phyloP scores from a whole-genome alignment of 495 filamentous ascomycete species.

The Mytilinidion resinicola region DNA sequence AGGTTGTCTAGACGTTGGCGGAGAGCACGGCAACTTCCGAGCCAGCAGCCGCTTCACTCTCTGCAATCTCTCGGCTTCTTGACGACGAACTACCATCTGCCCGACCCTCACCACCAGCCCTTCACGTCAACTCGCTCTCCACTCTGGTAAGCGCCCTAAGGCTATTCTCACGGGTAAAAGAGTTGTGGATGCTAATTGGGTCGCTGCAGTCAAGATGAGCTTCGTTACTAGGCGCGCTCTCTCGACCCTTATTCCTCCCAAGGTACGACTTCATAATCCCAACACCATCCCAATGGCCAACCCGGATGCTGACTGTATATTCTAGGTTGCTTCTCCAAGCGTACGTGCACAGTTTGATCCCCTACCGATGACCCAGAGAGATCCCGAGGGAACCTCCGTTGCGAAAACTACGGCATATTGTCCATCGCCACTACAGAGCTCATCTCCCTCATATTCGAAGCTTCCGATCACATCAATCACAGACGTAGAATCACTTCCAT shows the following conservation, averaged over 20 bases:
- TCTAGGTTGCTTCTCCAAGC: slow-evolving; percentile 80
- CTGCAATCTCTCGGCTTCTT: too few species aligned
- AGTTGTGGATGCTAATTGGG: slow-evolving; percentile 20
- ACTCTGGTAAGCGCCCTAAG: too few species aligned
- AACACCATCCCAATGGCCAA: background rate
- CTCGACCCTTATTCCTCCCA: slow-evolving; percentile 96
- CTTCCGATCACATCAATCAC: background rate
- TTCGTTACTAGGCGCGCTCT: slow-evolving; percentile 80
- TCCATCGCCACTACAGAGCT: too few species aligned
- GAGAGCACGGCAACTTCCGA: background rate
- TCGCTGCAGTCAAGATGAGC: slow-evolving; percentile 66
- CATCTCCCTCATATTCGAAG: too few species aligned
- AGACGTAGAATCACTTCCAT: background rate
- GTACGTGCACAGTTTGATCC: slow-evolving; percentile 52
- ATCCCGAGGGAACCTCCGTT: background rate
- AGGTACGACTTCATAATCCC: slow-evolving; percentile 53
- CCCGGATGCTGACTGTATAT: slow-evolving; percentile 24
- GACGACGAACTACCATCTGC: too few species aligned
- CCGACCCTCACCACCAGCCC: slow-evolving; percentile 1
- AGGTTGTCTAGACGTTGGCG: slow-evolving; percentile 1
- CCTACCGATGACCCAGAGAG: slow-evolving; percentile 22
- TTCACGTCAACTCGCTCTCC: slow-evolving; percentile 12
- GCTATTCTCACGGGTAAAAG: background rate
- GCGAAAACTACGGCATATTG: too few species aligned
- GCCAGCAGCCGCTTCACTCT: slow-evolving; percentile 2